phyloP scores from a whole-genome alignment of 2,329 filamentous ascomycete genomes.

The Myriosclerotinia scirpicola region DNA sequence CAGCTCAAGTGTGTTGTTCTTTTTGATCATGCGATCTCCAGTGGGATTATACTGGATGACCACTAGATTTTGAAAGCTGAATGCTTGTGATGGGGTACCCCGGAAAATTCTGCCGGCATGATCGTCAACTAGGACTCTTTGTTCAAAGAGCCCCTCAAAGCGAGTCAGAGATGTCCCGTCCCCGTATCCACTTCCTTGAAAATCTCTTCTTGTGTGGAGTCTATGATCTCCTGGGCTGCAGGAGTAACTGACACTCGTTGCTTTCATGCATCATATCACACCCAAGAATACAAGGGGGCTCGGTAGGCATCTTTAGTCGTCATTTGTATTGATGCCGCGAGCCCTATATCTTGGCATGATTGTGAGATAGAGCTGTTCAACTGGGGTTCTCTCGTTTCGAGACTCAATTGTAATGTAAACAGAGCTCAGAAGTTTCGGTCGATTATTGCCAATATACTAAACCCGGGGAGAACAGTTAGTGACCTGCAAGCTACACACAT shows the following conservation, averaged over 20 bases:
- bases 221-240: constrained; percentile 7
- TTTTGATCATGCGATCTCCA: constrained; percentile 12
- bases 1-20: background rate
- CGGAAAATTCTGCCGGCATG: constrained; percentile 4
- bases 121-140: constrained; percentile 2
- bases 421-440: background rate
- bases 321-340: background rate
- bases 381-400: background rate
- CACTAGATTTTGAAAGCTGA: background rate
- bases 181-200: background rate
- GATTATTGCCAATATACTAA: background rate
- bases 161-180: background rate
- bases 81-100: constrained; percentile 5
- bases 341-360: background rate
- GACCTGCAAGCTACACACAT: background rate
- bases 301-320: background rate
- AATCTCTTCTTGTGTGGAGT: background rate
- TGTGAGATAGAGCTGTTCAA: background rate
- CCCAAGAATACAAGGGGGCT: background rate
- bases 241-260: background rate
- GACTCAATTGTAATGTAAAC: background rate
- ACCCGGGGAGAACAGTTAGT: background rate
- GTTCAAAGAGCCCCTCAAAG: background rate
- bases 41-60: background rate
- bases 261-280: background rate